Evolutionary conservation across 306 rosid genomes (phyloP).

Genomic region (Crataegus laevigata): DNA sequence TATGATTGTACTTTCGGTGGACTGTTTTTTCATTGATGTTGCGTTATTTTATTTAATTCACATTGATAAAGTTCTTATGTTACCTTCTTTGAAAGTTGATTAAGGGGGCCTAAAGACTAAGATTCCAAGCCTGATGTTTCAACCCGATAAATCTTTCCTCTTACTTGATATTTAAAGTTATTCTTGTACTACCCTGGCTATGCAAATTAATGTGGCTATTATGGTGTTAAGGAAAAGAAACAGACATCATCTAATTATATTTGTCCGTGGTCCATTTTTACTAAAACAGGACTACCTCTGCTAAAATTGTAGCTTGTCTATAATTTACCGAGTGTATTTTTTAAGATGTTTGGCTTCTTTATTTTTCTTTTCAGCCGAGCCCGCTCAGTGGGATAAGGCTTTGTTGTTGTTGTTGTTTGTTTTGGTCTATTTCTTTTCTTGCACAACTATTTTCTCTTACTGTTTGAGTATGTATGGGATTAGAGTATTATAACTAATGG

Average conservation of each 20-base stretch:
- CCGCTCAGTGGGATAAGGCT: too few species aligned
- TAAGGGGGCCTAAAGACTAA: not conserved
- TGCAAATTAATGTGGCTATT: not conserved
- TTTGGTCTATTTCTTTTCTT: not conserved
- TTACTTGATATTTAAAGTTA: not conserved
- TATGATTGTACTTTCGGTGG: not conserved
- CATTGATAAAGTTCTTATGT: not conserved
- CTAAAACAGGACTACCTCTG: not conserved
- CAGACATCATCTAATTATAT: not conserved
- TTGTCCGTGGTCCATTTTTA: not conserved
- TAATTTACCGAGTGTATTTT: not conserved
- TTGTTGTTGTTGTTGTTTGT: too few species aligned
- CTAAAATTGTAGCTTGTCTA: not conserved
- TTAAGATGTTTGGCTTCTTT: not conserved
- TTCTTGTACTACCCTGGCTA: not conserved
- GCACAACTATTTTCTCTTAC: not conserved
- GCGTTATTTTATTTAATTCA: not conserved
- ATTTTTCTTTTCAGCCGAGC: too few species aligned
- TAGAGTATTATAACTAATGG: slow-evolving; percentile 8
- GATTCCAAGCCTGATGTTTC: not conserved
- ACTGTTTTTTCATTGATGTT: not conserved
- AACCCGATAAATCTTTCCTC: not conserved
- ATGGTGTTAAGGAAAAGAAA: not conserved
- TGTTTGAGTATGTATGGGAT: not conserved
- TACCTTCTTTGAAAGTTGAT: not conserved